These are phyloP conservation scores for Crithidia expoeki DNA, from an alignment of 208 protist genomes.

Conservation along the genomic window DNA sequence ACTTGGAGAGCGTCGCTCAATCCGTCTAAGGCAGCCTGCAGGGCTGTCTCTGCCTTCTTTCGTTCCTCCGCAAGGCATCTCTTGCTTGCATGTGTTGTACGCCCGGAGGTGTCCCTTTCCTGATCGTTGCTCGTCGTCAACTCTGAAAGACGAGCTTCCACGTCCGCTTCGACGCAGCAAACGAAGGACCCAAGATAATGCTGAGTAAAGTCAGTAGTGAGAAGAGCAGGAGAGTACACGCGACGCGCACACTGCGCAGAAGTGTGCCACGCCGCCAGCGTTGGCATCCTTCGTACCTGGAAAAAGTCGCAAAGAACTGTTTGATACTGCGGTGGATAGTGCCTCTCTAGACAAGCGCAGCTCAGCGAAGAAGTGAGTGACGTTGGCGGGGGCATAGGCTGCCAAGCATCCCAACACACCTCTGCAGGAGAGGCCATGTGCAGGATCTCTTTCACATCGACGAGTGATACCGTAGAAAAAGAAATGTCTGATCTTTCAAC, in stretches of 20 bases:
- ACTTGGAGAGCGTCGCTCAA: constrained; percentile 14
- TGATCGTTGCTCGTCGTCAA: too few relatives aligned
- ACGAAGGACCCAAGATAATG: constrained; percentile 34
- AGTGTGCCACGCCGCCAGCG: constrained; percentile 49
- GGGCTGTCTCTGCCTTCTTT: neutral
- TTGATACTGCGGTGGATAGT: constrained; percentile 30
- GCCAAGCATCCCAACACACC: constrained; percentile 53
- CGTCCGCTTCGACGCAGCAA: constrained; percentile 45
- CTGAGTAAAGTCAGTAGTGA: constrained; percentile 27
- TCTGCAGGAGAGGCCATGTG: constrained; percentile 44
- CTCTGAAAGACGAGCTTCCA: constrained; percentile 18
- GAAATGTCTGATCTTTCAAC: too few relatives aligned
- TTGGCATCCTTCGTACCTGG: constrained; percentile 36
- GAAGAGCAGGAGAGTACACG: neutral
- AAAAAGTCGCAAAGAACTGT: constrained; percentile 30
- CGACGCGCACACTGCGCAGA: constrained; percentile 23
- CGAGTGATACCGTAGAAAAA: neutral
- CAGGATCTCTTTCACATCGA: constrained; percentile 4
- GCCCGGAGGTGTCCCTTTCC: too few relatives aligned
- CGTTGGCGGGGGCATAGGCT: neutral
- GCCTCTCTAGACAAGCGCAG: constrained; percentile 20
- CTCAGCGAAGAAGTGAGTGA: constrained; percentile 8
- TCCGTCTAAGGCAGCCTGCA: constrained; percentile 1
- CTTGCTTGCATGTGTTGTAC: too few relatives aligned
- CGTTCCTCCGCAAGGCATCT: neutral